Base-by-base conservation (phyloP, 2,329 filamentous ascomycete genomes). In the Alternaria gaisen region DNA sequence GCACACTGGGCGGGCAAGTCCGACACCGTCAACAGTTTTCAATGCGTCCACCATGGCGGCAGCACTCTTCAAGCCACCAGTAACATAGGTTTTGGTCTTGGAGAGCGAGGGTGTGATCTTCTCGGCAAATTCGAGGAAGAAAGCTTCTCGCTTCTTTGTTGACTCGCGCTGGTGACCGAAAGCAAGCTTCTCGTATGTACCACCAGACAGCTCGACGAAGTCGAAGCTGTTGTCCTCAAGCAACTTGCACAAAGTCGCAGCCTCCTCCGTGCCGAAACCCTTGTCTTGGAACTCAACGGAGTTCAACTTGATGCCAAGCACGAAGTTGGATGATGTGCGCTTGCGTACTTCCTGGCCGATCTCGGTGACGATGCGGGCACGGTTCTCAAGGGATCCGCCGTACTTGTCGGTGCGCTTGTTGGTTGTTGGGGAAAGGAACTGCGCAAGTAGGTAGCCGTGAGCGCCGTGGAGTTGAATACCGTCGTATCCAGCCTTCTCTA, bases 121-220 rank as follows among this genome's bases (percentile, higher is more conserved):
- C 68, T 59, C 88, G 0, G 87, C 87, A 61, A 87, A 87, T 5
- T 88, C 85, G 44, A 87, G 70, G 80, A 88, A 89, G 80, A 87
- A 88, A 1, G 84, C 82, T 68, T 88, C 86, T 5, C 85, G 79
- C 75, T 84, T 83, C 73, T 81, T 81, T 12, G 85, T 87, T 16
- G 80, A 83, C 43, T 88, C 86, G 50, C 82, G 79, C 74, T 83
- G 80, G 70, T 87, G 84, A 2, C 66, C 67, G 63, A 87, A 86
- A 0, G 81, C 85, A 0, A 85, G 70, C 18, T 79, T 74, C 74
- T 89, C 83, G 67, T 88, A 88, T 0, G 86, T 89, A 8, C 87
- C 87, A 12, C 87, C 87, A 0, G 80, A 84, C 0, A 89, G 79
- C 75, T 89, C 87, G 12, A 88, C 85, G 65, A 87, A 85, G 72